Conservation (phyloP, 192 early-diverging fungal genomes). For the Podila epigama region DNA sequence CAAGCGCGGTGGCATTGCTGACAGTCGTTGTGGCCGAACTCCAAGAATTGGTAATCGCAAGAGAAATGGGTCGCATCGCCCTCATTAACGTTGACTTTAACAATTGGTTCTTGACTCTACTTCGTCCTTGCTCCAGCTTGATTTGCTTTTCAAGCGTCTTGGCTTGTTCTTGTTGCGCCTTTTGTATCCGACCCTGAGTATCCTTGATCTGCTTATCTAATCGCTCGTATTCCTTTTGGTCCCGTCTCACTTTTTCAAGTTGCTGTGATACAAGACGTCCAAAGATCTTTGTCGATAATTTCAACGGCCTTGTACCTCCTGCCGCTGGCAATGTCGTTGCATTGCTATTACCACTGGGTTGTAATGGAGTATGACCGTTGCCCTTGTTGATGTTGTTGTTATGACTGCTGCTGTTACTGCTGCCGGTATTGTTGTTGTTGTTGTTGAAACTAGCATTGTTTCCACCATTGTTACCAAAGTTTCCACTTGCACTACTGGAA, state of each 20-base stretch:
- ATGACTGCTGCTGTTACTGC: background rate
- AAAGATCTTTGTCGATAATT: slow-evolving; percentile 32
- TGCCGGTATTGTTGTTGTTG: too few relatives aligned
- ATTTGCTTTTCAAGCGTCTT: slow-evolving; percentile 51
- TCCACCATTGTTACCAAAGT: too few relatives aligned
- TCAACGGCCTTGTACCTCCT: background rate
- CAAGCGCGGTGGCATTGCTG: slow-evolving; percentile 35
- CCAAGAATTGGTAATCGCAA: slow-evolving; percentile 46
- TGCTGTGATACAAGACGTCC: slow-evolving; percentile 63
- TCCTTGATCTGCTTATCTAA: slow-evolving; percentile 70
- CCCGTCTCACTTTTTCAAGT: slow-evolving; percentile 68
- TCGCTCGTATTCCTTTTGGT: slow-evolving; percentile 72
- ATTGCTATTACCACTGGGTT: too few relatives aligned
- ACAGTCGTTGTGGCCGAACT: slow-evolving; percentile 41
- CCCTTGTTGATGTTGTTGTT: background rate
- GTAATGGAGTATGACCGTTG: too few relatives aligned
- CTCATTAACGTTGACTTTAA: slow-evolving; percentile 45
- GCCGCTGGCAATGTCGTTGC: too few relatives aligned
- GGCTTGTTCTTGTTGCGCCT: slow-evolving; percentile 56
- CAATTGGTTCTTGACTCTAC: slow-evolving; percentile 37
- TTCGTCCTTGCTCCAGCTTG: slow-evolving; percentile 35
- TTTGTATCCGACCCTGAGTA: slow-evolving; percentile 52
- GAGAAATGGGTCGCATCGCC: slow-evolving; percentile 46
- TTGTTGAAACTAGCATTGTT: too few relatives aligned
- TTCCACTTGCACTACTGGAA: too few relatives aligned